Evolutionary conservation across 768 basidiomycete species (phyloP).

Genomic region (Suillus alpinus): DNA sequence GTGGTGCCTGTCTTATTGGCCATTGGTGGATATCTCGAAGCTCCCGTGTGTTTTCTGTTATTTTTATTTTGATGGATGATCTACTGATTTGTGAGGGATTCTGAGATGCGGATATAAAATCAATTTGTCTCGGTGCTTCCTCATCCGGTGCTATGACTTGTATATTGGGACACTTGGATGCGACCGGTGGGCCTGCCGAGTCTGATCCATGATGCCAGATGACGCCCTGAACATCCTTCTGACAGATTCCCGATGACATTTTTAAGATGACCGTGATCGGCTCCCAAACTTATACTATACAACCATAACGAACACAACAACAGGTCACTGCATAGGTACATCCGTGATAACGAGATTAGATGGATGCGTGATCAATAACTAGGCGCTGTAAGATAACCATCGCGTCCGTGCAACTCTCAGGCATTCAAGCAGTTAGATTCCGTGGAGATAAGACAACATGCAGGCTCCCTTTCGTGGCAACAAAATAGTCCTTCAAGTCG

Average conservation of each 20-base stretch:
- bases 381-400: conserved; percentile 24
- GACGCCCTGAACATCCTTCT: background rate
- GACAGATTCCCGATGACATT: background rate
- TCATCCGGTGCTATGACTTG: background rate
- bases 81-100: conserved; percentile 1
- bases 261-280: background rate
- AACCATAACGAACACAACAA: background rate
- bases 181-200: background rate
- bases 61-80: conserved; percentile 5
- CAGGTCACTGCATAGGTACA: background rate
- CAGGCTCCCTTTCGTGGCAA: conserved; percentile 33
- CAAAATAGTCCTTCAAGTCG: conserved; percentile 38
- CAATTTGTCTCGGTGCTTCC: background rate
- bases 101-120: conserved; percentile 7
- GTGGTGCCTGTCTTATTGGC: background rate
- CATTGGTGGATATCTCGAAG: conserved; percentile 22
- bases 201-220: background rate
- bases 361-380: conserved; percentile 17
- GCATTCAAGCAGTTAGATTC: conserved; percentile 15
- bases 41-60: conserved; percentile 4
- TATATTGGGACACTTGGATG: background rate
- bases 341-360: conserved; percentile 10
- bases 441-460: conserved; percentile 36
- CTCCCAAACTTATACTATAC: background rate
- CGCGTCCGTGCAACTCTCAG: conserved; percentile 7